Base-by-base conservation (phyloP, 176 grass and related monocot genomes). In the Triticum dicoccoides region DNA sequence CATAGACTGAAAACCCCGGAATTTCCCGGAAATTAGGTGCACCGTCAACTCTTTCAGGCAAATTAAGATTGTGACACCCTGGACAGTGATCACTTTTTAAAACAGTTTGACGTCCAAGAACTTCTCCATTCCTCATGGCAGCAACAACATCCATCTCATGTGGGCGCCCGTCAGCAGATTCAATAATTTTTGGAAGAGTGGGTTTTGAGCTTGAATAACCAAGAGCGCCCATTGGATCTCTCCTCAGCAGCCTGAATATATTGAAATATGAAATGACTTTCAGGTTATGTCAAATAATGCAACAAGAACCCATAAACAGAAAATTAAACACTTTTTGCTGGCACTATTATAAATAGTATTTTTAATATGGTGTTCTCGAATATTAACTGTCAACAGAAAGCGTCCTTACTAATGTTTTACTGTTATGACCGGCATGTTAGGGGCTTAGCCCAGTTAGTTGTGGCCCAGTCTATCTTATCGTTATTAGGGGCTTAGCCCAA, bases 221-320 rank as follows among this genome's bases (percentile, higher is more conserved):
- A 89, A 98, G 94, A 80, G 97, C 97, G 49, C 97, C 97, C 97
- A 98, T 96, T 82, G 97, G 97, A 82, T 98, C 82, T 92, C 97
- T 89, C 77, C 97, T 92, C 75, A 98, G 73, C 82, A 98, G 65
- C 86, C 96, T 98, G 84, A 44, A 89, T 25, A 79, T 24, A 90
- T 63, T 87, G 66, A 80, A 82, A 66, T 66, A 72, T 82, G 17
- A 4, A 75, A 15, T 34, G 6, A 90, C 44, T 63, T 67, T 66
- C 42, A 65, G 3, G 44, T 79, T 82, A 87, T 80, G 47, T 61
- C 24, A 12, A 74, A 90, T 47, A 45, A 87, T 74, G 69, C 56
- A 77, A 86, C 70, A 83, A 56, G 54, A 79, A 20, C 24, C 20
- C 25, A 52, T 17, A 87, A 83, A 71, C 20, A 81, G 45, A 71